Conservation (phyloP, 208 protist species). For the Jaenimonas drosophilae region DNA sequence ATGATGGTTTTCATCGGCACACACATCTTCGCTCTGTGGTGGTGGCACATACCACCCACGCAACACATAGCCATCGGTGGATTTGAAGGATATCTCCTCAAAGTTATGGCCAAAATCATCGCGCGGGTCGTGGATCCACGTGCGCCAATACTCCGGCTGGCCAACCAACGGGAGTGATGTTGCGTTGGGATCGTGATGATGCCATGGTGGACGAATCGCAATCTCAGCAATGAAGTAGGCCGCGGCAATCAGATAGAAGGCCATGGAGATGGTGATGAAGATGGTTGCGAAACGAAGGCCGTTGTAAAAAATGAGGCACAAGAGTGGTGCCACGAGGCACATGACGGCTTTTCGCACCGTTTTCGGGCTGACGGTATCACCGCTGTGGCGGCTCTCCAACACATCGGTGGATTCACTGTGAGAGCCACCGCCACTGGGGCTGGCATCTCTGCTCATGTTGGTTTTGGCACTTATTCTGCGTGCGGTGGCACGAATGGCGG, state of each 20-base stretch:
- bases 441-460: slow-evolving; percentile 6
- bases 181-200: slow-evolving; percentile 68
- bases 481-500: too few species aligned
- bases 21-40: neutral
- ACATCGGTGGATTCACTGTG: slow-evolving; percentile 15
- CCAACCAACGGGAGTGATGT: slow-evolving; percentile 34
- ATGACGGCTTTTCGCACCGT: slow-evolving; percentile 62
- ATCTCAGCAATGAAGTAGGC: slow-evolving; percentile 89
- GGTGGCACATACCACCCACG: slow-evolving; percentile 83
- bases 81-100: slow-evolving; percentile 69
- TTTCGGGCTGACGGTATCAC: slow-evolving; percentile 54
- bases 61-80: slow-evolving; percentile 57
- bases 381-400: slow-evolving; percentile 36
- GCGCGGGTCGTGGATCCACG: slow-evolving; percentile 74
- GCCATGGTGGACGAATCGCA: slow-evolving; percentile 82
- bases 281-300: slow-evolving; percentile 50
- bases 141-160: slow-evolving; percentile 86
- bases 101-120: slow-evolving; percentile 70
- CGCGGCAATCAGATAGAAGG: slow-evolving; percentile 66
- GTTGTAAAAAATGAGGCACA: slow-evolving; percentile 75
- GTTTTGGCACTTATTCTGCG: neutral
- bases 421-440: too few species aligned
- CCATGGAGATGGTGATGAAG: slow-evolving; percentile 46
- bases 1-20: neutral
- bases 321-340: slow-evolving; percentile 50